Conservation (phyloP, 2,329 filamentous ascomycete species). For the Aspergillus sp. region DNA sequence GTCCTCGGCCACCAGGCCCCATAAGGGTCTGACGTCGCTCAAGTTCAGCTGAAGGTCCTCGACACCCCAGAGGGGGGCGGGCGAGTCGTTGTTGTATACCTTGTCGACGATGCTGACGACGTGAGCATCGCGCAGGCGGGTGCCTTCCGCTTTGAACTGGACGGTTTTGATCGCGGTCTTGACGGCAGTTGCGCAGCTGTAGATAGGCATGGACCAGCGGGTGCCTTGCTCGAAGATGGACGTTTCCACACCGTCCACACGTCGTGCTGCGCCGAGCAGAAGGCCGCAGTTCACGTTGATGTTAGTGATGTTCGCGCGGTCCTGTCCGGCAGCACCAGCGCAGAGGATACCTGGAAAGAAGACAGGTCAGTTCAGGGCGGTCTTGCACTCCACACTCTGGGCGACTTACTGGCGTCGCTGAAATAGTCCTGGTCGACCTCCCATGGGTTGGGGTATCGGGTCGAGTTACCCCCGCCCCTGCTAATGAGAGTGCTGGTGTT, state of each 20-base stretch:
- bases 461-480: neutral
- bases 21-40: constrained; percentile 31
- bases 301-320: constrained; percentile 43
- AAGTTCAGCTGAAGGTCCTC: constrained; percentile 28
- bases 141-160: constrained; percentile 43
- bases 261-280: constrained; percentile 39
- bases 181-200: constrained; percentile 43
- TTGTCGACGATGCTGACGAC: constrained; percentile 38
- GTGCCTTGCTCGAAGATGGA: constrained; percentile 41
- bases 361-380: neutral
- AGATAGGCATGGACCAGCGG: constrained; percentile 43
- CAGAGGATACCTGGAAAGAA: constrained; percentile 17
- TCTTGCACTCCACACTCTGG: neutral
- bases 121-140: constrained; percentile 32
- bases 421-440: neutral
- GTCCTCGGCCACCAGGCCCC: constrained; percentile 37
- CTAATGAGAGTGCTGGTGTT: neutral
- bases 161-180: constrained; percentile 48
- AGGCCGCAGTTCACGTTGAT: constrained; percentile 41
- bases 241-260: constrained; percentile 31
- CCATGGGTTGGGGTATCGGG: neutral
- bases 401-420: neutral
- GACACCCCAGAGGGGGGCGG: constrained; percentile 38
- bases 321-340: constrained; percentile 24
- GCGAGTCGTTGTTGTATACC: constrained; percentile 28